Evolutionary conservation across 139 green algal species (phyloP).

Genomic region (Chlorella vulgaris): DNA sequence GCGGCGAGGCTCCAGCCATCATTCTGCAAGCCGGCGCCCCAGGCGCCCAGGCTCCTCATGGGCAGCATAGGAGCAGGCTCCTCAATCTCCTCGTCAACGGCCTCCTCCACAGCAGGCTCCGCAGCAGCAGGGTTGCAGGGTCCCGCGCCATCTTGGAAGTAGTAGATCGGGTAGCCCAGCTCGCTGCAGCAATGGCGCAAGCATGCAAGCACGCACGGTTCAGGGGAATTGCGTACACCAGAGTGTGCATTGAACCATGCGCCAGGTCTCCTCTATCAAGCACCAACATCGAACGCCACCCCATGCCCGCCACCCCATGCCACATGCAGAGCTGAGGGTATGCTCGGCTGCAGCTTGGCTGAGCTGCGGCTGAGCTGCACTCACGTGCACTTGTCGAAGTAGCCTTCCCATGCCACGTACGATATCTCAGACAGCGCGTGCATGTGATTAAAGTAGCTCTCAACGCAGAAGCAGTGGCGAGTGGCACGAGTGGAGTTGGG

Average conservation of each 20-base stretch:
- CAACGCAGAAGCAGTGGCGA: slow-evolving; percentile 39
- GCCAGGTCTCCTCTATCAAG: neutral
- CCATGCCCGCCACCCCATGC: no score
- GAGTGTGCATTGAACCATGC: neutral
- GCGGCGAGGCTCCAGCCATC: neutral
- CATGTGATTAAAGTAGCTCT: slow-evolving; percentile 6
- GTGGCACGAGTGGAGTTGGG: slow-evolving; percentile 25
- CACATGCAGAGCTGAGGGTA: no score
- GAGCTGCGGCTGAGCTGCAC: neutral
- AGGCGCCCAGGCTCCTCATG: slow-evolving; percentile 13
- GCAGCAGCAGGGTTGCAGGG: slow-evolving; percentile 2
- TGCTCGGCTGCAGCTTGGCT: neutral
- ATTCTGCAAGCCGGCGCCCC: neutral
- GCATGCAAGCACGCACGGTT: neutral
- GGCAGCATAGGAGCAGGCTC: neutral
- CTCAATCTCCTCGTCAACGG: neutral
- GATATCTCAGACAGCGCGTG: neutral
- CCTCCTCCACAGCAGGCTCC: neutral
- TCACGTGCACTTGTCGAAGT: slow-evolving; percentile 11
- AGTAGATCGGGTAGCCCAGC: slow-evolving; percentile 15
- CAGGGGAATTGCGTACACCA: neutral
- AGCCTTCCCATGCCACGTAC: neutral
- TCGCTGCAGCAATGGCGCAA: neutral
- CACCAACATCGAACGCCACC: no score
- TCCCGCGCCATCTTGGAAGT: slow-evolving; percentile 24